Conservation (phyloP, 2,329 filamentous ascomycete genomes). For the Ophiostoma himal-ulmi region DNA sequence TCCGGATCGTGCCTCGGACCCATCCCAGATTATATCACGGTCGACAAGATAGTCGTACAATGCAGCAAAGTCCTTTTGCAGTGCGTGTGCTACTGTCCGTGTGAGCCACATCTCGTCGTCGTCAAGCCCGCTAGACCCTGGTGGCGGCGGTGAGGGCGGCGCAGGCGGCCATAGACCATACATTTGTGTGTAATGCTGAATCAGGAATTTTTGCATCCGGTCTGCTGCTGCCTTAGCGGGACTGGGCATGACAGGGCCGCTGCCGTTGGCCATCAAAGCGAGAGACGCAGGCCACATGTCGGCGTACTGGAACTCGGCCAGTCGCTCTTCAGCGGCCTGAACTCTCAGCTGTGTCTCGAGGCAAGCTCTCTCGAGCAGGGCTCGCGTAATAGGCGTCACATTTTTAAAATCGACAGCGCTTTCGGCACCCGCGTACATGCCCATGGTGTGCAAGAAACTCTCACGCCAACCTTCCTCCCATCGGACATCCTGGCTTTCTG, state of each 20-base stretch:
- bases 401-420: slow-evolving; percentile 50
- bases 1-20: slow-evolving; percentile 53
- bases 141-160: slow-evolving; percentile 22
- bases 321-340: slow-evolving; percentile 55
- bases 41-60: slow-evolving; percentile 68
- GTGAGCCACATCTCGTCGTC: slow-evolving; percentile 55
- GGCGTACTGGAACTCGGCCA: slow-evolving; percentile 54
- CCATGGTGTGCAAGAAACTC: slow-evolving; percentile 60
- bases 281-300: slow-evolving; percentile 53
- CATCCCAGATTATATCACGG: slow-evolving; percentile 60
- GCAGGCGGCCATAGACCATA: slow-evolving; percentile 56
- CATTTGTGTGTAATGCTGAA: slow-evolving; percentile 49
- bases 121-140: slow-evolving; percentile 24
- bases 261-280: slow-evolving; percentile 29
- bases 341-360: slow-evolving; percentile 58
- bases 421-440: slow-evolving; percentile 55
- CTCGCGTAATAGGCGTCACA: slow-evolving; percentile 56
- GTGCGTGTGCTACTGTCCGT: slow-evolving; percentile 47
- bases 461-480: slow-evolving; percentile 65
- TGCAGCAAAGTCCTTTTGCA: slow-evolving; percentile 63
- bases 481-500: slow-evolving; percentile 54
- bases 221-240: slow-evolving; percentile 52
- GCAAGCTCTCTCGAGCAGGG: slow-evolving; percentile 56
- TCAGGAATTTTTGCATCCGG: slow-evolving; percentile 55
- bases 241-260: slow-evolving; percentile 31